Percentiles rank a stretch among this genome's conserved stretches.
Evolutionary conservation across 108 stramenopile genomes (phyloP).

Genomic region (Pseudonitzschia multistriata): DNA sequence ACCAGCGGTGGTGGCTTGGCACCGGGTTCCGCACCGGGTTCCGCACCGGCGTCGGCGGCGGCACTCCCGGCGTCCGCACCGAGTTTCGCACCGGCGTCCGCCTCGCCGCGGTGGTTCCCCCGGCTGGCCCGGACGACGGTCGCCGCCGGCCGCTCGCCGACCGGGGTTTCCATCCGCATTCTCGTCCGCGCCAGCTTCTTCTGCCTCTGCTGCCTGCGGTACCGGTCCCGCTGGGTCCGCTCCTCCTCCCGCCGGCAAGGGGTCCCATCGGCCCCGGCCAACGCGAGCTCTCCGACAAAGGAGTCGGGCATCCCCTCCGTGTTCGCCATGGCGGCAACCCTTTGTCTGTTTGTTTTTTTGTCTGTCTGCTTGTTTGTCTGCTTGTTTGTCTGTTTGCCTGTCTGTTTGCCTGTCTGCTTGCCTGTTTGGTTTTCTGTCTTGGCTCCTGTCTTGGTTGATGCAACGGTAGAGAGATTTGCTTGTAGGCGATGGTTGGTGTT

Average conservation of each 20-base stretch:
- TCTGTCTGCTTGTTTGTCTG: too few relatives aligned
- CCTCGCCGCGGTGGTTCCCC: slow-evolving; percentile 11
- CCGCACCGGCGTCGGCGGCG: background rate
- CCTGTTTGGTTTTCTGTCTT: too few relatives aligned
- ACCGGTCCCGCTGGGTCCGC: background rate
- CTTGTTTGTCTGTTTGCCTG: too few relatives aligned
- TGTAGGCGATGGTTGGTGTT: too few relatives aligned
- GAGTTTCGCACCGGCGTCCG: background rate
- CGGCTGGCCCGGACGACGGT: slow-evolving; percentile 54
- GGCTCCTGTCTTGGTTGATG: too few relatives aligned
- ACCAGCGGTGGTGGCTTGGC: slow-evolving; percentile 22
- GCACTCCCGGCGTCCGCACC: background rate
- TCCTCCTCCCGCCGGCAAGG: slow-evolving; percentile 3
- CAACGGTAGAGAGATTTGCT: too few relatives aligned
- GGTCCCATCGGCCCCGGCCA: background rate
- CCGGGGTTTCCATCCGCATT: slow-evolving; percentile 52
- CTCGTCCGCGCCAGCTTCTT: slow-evolving; percentile 39
- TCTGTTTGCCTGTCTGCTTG: too few relatives aligned
- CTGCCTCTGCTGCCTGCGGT: background rate
- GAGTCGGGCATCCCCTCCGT: slow-evolving; percentile 76
- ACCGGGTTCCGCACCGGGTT: background rate
- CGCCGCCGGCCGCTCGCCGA: slow-evolving; percentile 70
- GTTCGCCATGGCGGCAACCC: slow-evolving; percentile 55
- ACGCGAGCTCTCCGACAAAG: slow-evolving; percentile 53
- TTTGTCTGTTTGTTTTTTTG: too few relatives aligned